These are phyloP conservation scores for Pseudoturritis turrita DNA, from an alignment of 345 rosid species.

Conservation along the genomic window DNA sequence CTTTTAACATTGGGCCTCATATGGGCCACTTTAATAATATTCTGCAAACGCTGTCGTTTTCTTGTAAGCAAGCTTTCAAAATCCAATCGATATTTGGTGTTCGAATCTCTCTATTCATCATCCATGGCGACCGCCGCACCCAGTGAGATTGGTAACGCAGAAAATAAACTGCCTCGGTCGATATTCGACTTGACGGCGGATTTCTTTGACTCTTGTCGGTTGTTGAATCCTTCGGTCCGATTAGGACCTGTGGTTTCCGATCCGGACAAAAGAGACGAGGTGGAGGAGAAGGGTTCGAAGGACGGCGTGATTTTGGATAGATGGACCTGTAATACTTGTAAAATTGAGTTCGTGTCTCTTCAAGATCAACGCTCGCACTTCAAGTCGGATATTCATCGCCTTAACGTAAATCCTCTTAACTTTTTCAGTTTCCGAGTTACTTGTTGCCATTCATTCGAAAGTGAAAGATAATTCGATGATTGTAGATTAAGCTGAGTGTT, in stretches of 20 bases:
- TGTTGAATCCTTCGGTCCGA: constrained; percentile 43
- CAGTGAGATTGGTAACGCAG: neutral
- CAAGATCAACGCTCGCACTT: constrained; percentile 86
- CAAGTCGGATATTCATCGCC: constrained; percentile 87
- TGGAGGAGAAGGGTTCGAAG: constrained; percentile 32
- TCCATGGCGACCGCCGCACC: constrained; percentile 34
- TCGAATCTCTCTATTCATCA: neutral
- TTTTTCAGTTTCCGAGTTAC: neutral
- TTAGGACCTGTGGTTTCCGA: constrained; percentile 26
- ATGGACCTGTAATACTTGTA: constrained; percentile 92
- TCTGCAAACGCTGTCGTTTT: neutral
- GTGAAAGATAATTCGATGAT: too few species aligned
- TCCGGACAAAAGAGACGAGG: constrained; percentile 25
- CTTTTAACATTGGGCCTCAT: neutral
- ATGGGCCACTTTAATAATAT: neutral
- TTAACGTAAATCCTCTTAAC: constrained; percentile 49
- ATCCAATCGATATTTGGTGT: neutral
- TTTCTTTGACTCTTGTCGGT: constrained; percentile 61
- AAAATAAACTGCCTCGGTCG: constrained; percentile 46
- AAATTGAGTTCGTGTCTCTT: constrained; percentile 75
- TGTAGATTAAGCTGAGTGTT: constrained; percentile 70
- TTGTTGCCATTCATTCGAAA: too few species aligned
- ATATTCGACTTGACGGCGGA: constrained; percentile 50
- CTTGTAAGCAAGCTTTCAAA: neutral
- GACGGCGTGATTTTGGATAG: constrained; percentile 39